Evolutionary conservation across 331 rosid species (phyloP), one percentile per base, ranked within the genome.

Genomic region (Pyracantha coccinea): DNA sequence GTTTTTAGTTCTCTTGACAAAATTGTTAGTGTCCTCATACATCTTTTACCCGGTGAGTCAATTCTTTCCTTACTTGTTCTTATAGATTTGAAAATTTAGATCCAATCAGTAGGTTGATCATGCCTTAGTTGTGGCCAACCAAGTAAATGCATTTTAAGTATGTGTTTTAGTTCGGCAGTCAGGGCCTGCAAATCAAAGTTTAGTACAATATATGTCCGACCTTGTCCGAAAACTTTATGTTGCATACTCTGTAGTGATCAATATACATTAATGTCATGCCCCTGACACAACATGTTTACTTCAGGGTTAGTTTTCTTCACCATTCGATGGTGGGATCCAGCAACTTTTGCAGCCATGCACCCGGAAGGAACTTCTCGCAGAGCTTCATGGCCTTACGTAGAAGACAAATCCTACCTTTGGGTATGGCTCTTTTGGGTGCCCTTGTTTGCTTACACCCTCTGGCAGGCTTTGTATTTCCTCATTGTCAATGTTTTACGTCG

Each of bases 241-340:
- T 72, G 54, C 52, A 7, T 33, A 15, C 50, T n/a, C 24, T 57
- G 15, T 25, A 12, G 12, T 62, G 60, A 28, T 38, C 6, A 38
- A 23, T 62, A 54, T 28, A 5, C 23, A 13, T 55, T 2, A 16
- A 5, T 5, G 29, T 35, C 74, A 69, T 75, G 7, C 29, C 20
- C 45, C 20, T 33, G 24, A 45, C 6, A 1, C 5, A 50, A 29
- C 32, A 35, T 10, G 20, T 31, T 75, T 70, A 12, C 75, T 79
- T 65, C 89, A 93, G 98, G 98, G 77, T 69, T 91, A 79, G 98
- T 93, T 80, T 91, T 93, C 88, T 93, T 93, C 78, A 89, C 98
- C 71, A 88, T 93, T 70, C 86, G 98, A 54, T 93, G 98, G 98
- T 93, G 98, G 97, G 89, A 93, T 71, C 94, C 97, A 16, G 81